phyloP scores from a whole-genome alignment of 768 basidiomycete species.

The Termitomyces sp. region DNA sequence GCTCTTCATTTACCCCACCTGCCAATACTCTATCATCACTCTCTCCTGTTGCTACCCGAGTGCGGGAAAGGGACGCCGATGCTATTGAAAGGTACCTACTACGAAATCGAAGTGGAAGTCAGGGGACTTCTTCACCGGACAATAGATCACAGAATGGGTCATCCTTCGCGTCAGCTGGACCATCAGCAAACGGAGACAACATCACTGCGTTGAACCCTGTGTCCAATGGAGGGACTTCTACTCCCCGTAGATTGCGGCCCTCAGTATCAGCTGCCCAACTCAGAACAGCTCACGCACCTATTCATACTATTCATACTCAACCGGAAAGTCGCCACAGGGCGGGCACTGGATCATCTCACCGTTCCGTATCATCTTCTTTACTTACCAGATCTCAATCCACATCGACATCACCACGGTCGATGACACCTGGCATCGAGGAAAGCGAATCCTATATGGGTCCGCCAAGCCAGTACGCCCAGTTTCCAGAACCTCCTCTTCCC shows the following conservation, averaged over 20 bases:
- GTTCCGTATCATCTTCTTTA: conserved; percentile 36
- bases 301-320: conserved; percentile 28
- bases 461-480: conserved; percentile 65
- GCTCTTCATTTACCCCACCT: conserved; percentile 33
- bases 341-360: conserved; percentile 63
- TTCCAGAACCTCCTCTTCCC: conserved; percentile 61
- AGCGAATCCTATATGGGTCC: conserved; percentile 58
- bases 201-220: conserved; percentile 45
- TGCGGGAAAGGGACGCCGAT: conserved; percentile 81
- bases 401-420: conserved; percentile 44
- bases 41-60: conserved; percentile 76
- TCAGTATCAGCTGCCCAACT: conserved; percentile 80
- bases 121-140: conserved; percentile 69
- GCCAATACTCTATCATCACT: conserved; percentile 44
- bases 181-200: conserved; percentile 54
- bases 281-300: conserved; percentile 39
- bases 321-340: conserved; percentile 57
- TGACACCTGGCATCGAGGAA: conserved; percentile 39
- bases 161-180: conserved; percentile 44
- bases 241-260: conserved; percentile 63
- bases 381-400: conserved; percentile 57
- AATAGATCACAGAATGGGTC: conserved; percentile 61
- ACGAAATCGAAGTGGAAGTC: conserved; percentile 81
- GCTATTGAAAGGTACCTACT: conserved; percentile 85
- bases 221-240: conserved; percentile 49